These are phyloP conservation scores for Penicillium simplicissimum DNA, from an alignment of 495 filamentous ascomycete species.

Conservation along the genomic window DNA sequence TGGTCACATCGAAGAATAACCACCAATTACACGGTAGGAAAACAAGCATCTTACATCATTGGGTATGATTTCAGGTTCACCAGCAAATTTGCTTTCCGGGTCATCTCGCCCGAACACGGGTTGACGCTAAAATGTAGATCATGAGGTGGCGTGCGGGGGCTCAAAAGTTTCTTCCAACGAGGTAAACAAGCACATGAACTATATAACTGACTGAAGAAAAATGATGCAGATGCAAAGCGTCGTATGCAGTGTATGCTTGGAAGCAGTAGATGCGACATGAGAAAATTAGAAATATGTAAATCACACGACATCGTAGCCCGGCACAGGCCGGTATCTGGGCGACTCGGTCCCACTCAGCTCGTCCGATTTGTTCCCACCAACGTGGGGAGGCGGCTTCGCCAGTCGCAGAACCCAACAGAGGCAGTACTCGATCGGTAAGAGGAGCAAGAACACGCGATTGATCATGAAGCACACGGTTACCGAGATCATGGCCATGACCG, in stretches of 20 bases:
- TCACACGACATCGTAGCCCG: conserved; percentile 7
- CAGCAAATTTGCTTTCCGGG: background rate
- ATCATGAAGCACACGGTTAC: conserved; percentile 50
- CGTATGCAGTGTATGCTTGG: background rate
- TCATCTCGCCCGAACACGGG: background rate
- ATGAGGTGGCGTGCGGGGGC: background rate
- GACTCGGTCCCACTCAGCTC: background rate
- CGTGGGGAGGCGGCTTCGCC: conserved; percentile 60
- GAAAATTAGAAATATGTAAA: background rate
- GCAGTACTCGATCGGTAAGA: conserved; percentile 59
- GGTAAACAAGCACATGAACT: background rate
- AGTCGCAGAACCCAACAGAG: conserved; percentile 54
- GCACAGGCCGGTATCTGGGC: conserved; percentile 6
- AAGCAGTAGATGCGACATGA: background rate
- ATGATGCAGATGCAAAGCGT: background rate
- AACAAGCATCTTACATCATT: background rate
- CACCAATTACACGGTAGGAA: background rate
- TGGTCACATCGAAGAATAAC: background rate
- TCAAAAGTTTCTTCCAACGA: conserved; percentile 1
- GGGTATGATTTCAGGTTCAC: background rate
- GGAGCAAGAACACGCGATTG: conserved; percentile 54
- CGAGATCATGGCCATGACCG: conserved; percentile 53
- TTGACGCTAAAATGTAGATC: background rate
- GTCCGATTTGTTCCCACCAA: conserved; percentile 36
- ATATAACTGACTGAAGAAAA: background rate